Evolutionary conservation across 163 green algal species (phyloP).

Genomic region (Coccomyxa subellipsoidea): DNA sequence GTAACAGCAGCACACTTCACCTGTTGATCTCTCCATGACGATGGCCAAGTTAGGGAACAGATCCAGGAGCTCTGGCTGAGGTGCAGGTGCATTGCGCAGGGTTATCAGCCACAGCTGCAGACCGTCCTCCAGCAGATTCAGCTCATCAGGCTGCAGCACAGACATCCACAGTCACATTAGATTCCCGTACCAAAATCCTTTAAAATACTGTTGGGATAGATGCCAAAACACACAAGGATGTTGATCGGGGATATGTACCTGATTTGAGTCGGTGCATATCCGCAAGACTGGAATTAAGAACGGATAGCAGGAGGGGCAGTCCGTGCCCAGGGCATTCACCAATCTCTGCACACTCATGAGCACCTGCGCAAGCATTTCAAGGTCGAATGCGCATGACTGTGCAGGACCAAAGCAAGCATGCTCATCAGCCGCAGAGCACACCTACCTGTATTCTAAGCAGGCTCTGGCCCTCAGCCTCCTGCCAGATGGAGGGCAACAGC

Average conservation of each 20-base stretch:
- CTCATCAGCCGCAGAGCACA: neutral
- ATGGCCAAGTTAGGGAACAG: slow-evolving; percentile 58
- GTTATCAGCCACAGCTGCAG: slow-evolving; percentile 80
- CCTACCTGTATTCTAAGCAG: slow-evolving; percentile 73
- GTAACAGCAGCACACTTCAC: slow-evolving; percentile 18
- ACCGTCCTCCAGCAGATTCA: slow-evolving; percentile 85
- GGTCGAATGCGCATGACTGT: neutral
- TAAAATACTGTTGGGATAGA: too few species aligned
- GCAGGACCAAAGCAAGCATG: neutral
- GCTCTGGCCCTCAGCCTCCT: slow-evolving; percentile 53
- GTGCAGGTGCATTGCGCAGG: slow-evolving; percentile 66
- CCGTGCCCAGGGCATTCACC: slow-evolving; percentile 68
- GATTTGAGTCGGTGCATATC: slow-evolving; percentile 50
- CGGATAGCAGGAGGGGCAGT: slow-evolving; percentile 53
- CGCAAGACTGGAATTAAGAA: slow-evolving; percentile 78
- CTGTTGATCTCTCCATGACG: slow-evolving; percentile 59
- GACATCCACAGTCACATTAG: neutral
- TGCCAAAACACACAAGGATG: too few species aligned
- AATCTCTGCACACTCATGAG: slow-evolving; percentile 77
- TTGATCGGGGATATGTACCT: slow-evolving; percentile 7
- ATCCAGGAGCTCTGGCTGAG: slow-evolving; percentile 42
- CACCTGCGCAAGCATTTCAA: slow-evolving; percentile 44
- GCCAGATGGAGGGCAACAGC: slow-evolving; percentile 67
- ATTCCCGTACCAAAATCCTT: neutral
- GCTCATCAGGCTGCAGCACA: slow-evolving; percentile 55